Evolutionary conservation across 108 stramenopile genomes (phyloP).

Genomic region (Nannochloropsis granulata): DNA sequence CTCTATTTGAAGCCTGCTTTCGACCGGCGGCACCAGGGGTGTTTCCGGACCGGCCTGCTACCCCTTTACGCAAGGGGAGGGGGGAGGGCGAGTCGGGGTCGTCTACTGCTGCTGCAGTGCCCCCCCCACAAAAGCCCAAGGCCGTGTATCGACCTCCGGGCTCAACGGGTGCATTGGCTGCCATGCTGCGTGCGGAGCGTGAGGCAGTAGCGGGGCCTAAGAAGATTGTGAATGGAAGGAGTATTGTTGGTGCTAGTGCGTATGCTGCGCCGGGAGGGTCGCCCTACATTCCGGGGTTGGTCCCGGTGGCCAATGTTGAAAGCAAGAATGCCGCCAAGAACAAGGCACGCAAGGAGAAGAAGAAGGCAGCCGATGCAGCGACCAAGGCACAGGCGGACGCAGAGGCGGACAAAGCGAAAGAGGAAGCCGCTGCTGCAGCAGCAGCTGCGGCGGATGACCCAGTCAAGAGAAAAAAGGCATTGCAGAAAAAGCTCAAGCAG

Average conservation of each 20-base stretch:
- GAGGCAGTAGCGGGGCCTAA: not conserved
- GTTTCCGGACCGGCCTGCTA: not conserved
- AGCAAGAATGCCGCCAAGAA: not conserved
- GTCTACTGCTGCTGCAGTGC: not conserved
- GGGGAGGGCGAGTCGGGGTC: not conserved
- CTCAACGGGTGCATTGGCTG: conserved; percentile 9
- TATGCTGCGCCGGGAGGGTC: not conserved
- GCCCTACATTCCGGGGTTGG: not conserved
- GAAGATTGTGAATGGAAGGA: not conserved
- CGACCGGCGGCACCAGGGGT: not conserved
- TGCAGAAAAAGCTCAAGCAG: conserved; percentile 16
- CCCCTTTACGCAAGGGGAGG: not conserved
- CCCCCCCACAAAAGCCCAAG: not conserved
- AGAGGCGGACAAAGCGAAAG: not conserved
- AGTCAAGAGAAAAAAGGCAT: conserved; percentile 18
- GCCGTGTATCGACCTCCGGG: not conserved
- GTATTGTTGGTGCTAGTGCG: not conserved
- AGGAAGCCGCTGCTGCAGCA: not conserved
- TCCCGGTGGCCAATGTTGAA: not conserved
- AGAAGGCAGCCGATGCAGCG: not conserved
- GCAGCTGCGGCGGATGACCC: conserved; percentile 11
- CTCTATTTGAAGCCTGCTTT: not conserved
- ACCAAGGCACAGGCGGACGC: conserved; percentile 3
- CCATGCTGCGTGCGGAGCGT: conserved; percentile 12
- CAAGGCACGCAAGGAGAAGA: not conserved